A percentile compares a stretch with the other conserved stretches of the same genome.
Conservation (phyloP, 371 early-diverging fungal species). For the Rhizopus arrhizus region DNA sequence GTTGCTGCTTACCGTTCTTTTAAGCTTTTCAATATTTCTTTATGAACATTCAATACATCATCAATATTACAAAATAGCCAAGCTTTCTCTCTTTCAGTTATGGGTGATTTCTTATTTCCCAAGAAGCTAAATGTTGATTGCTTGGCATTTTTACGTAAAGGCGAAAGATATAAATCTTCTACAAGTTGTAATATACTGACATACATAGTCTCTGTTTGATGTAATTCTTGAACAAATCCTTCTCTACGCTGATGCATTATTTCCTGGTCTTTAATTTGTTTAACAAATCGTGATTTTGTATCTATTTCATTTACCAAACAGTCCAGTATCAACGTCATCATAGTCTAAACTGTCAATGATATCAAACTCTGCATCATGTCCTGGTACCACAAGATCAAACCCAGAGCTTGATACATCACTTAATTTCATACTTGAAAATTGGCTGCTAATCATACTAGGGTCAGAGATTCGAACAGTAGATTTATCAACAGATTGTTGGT, state of each 20-base stretch:
- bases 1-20: conserved; percentile 39
- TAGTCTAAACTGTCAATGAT: conserved; percentile 47
- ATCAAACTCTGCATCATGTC: conserved; percentile 28
- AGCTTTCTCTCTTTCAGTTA: conserved; percentile 46
- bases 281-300: not conserved
- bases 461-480: conserved; percentile 1
- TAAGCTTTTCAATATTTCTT: conserved; percentile 26
- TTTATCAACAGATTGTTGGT: conserved; percentile 1
- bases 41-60: conserved; percentile 34
- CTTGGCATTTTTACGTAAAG: conserved; percentile 38
- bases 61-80: conserved; percentile 50
- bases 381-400: not conserved
- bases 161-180: conserved; percentile 26
- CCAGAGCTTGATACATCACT: not conserved
- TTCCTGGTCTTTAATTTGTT: conserved; percentile 40
- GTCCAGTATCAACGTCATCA: conserved; percentile 46
- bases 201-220: conserved; percentile 39
- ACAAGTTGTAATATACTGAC: conserved; percentile 26
- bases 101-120: conserved; percentile 42
- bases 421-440: conserved; percentile 1
- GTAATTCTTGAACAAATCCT: conserved; percentile 38
- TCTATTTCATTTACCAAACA: conserved; percentile 32
- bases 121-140: conserved; percentile 39
- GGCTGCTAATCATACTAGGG: not conserved
- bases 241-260: conserved; percentile 43